phyloP scores from a whole-genome alignment of 768 basidiomycete species.

The Suillus variegatus region DNA sequence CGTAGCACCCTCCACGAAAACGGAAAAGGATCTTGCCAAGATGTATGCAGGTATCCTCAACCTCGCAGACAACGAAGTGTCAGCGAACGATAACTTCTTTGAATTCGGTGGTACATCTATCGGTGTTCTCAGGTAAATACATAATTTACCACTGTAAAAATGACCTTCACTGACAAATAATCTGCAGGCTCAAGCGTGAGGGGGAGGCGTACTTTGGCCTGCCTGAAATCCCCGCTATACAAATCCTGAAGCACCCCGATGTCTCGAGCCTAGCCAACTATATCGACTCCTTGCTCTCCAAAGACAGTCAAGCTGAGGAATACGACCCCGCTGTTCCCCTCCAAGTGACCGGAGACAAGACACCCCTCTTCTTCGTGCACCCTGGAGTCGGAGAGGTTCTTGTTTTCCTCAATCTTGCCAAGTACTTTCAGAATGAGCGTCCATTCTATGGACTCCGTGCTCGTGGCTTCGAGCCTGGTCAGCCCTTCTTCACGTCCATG shows the following conservation, averaged over 20 bases:
- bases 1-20: conserved; percentile 21
- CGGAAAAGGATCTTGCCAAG: conserved; percentile 31
- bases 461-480: conserved; percentile 37
- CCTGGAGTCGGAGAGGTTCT: conserved; percentile 44
- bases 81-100: conserved; percentile 37
- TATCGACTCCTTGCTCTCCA: conserved; percentile 29
- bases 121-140: conserved; percentile 29
- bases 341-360: conserved; percentile 37
- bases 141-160: not conserved
- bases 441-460: conserved; percentile 41
- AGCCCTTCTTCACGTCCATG: conserved; percentile 32
- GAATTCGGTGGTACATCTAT: conserved; percentile 45
- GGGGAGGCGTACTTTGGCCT: conserved; percentile 29
- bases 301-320: conserved; percentile 18
- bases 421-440: conserved; percentile 39
- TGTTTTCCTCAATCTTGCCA: conserved; percentile 44
- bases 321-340: conserved; percentile 45
- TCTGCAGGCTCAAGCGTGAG: conserved; percentile 26
- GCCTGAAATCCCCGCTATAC: conserved; percentile 38
- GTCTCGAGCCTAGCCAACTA: conserved; percentile 32
- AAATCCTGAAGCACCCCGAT: conserved; percentile 36
- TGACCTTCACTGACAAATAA: not conserved
- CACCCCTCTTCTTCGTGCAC: conserved; percentile 45
- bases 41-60: conserved; percentile 35
- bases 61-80: conserved; percentile 23